phyloP scores from a whole-genome alignment of 345 rosid genomes.

The Boechera retrofracta region DNA sequence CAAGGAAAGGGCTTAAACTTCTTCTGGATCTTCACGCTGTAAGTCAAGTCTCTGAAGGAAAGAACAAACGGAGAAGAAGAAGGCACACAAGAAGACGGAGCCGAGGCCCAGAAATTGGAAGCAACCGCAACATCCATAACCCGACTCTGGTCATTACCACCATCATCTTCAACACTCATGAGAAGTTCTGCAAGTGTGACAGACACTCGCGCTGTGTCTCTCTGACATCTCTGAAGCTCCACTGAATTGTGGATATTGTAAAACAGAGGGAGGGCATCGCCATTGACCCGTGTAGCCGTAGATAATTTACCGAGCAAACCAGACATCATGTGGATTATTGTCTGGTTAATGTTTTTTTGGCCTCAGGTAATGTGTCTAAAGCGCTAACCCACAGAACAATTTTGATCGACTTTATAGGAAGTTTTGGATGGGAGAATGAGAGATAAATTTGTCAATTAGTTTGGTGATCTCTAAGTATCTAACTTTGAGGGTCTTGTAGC shows the following conservation, averaged over 20 bases:
- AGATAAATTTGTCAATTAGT: slow-evolving; percentile 45
- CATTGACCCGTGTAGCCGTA: slow-evolving; percentile 37
- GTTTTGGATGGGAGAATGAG: slow-evolving; percentile 38
- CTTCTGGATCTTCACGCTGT: slow-evolving; percentile 60
- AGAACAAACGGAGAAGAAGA: slow-evolving; percentile 73
- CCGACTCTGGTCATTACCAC: slow-evolving; percentile 30
- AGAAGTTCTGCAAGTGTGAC: slow-evolving; percentile 69
- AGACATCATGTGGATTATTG: slow-evolving; percentile 41
- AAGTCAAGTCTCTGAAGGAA: slow-evolving; percentile 65
- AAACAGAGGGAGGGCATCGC: slow-evolving; percentile 49
- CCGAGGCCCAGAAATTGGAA: slow-evolving; percentile 42
- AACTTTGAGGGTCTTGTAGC: slow-evolving; percentile 45
- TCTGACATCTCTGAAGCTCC: slow-evolving; percentile 53
- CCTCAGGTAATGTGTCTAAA: not conserved
- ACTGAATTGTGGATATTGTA: slow-evolving; percentile 36
- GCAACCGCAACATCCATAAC: slow-evolving; percentile 49
- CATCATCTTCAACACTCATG: slow-evolving; percentile 60
- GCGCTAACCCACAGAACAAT: not conserved
- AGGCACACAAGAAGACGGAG: slow-evolving; percentile 46
- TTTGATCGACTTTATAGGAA: slow-evolving; percentile 25
- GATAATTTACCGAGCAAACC: slow-evolving; percentile 38
- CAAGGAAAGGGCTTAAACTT: slow-evolving; percentile 48
- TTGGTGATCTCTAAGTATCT: slow-evolving; percentile 63
- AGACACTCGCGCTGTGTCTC: slow-evolving; percentile 50
- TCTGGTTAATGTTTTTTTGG: slow-evolving; percentile 3